A percentile compares a stretch with the other conserved stretches of the same genome.
Conservation (phyloP, 495 filamentous ascomycete species). For the Terfezia boudieri region DNA sequence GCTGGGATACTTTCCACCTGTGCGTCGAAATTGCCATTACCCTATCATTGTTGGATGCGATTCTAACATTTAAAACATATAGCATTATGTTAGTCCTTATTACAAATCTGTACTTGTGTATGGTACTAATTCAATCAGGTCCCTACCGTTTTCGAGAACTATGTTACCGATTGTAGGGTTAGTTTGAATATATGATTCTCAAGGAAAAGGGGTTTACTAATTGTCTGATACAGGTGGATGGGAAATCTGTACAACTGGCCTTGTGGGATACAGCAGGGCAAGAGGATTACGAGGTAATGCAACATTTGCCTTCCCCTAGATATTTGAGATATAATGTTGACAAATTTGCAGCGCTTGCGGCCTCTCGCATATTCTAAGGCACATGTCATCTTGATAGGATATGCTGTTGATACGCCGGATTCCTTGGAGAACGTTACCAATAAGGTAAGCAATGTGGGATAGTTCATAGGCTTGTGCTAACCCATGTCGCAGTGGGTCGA, state of each 20-base stretch:
- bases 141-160: slow-evolving; percentile 98
- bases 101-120: neutral
- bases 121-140: slow-evolving; percentile 34
- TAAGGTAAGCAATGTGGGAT: slow-evolving; percentile 36
- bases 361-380: slow-evolving; percentile 94
- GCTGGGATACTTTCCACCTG: slow-evolving; percentile 90
- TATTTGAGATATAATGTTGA: slow-evolving; percentile 8
- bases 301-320: slow-evolving; percentile 3
- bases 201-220: neutral
- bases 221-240: slow-evolving; percentile 30
- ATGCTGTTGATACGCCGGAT: slow-evolving; percentile 86
- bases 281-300: slow-evolving; percentile 74
- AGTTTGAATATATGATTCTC: neutral
- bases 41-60: neutral
- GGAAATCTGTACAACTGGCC: slow-evolving; percentile 90
- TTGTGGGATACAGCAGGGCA: slow-evolving; percentile 99
- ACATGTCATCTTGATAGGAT: slow-evolving; percentile 92
- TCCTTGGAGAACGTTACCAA: slow-evolving; percentile 96
- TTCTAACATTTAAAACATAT: neutral
- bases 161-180: slow-evolving; percentile 95
- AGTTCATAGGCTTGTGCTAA: neutral
- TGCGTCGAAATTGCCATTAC: slow-evolving; percentile 27
- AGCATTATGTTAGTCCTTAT: slow-evolving; percentile 36
- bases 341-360: slow-evolving; percentile 35
- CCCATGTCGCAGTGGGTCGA: slow-evolving; percentile 56